A percentile compares a stretch with the other conserved stretches of the same genome.
Conservation (phyloP, 495 filamentous ascomycete genomes). For the Penicillium verhagenii region DNA sequence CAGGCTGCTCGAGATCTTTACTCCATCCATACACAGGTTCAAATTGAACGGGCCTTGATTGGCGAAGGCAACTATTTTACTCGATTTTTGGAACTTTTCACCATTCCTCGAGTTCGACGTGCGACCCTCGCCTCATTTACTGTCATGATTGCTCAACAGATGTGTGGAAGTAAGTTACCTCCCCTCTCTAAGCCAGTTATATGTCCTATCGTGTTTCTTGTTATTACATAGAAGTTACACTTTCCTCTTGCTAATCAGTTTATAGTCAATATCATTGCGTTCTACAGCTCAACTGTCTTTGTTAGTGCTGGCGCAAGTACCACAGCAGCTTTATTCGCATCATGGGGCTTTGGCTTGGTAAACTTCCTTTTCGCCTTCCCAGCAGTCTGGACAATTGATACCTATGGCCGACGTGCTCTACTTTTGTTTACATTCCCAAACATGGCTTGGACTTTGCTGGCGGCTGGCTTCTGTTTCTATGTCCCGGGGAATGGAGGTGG, state of each 20-base stretch:
- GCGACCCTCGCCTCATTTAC: constrained; percentile 62
- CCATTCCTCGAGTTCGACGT: constrained; percentile 64
- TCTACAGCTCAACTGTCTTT: constrained; percentile 80
- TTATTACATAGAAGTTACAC: too few relatives aligned
- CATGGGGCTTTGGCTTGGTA: constrained; percentile 77
- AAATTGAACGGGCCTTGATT: constrained; percentile 49
- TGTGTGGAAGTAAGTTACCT: constrained; percentile 67
- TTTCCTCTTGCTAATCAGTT: background rate
- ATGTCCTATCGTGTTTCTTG: too few relatives aligned
- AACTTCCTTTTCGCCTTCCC: constrained; percentile 85
- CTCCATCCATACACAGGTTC: constrained; percentile 61
- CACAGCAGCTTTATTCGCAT: constrained; percentile 66
- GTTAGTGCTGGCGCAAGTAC: constrained; percentile 55
- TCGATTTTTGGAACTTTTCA: constrained; percentile 64
- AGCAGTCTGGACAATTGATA: constrained; percentile 83
- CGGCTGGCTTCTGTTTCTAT: constrained; percentile 69
- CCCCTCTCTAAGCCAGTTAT: background rate
- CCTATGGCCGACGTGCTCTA: constrained; percentile 72
- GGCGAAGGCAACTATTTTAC: constrained; percentile 51
- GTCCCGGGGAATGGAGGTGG: constrained; percentile 51
- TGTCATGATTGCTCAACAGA: constrained; percentile 80
- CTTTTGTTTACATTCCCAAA: constrained; percentile 85
- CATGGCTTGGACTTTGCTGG: constrained; percentile 78
- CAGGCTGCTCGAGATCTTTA: constrained; percentile 68
- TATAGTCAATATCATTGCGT: constrained; percentile 64